Percentiles rank a stretch among this genome's conserved stretches.
phyloP scores from a whole-genome alignment of 306 rosid species.

The Vicia sativa region DNA sequence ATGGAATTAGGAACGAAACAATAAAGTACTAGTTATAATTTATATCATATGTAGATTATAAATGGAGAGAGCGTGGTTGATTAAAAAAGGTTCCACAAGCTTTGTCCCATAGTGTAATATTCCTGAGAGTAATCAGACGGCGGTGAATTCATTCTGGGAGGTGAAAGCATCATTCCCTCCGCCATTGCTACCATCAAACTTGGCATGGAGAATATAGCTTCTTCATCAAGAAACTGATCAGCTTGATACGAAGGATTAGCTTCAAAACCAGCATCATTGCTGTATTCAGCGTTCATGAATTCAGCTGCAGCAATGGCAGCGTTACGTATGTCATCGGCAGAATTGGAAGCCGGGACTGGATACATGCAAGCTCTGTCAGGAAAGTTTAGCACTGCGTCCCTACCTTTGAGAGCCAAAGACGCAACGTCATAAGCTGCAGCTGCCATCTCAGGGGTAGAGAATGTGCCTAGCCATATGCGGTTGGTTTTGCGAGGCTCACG shows the following conservation, averaged over 20 bases:
- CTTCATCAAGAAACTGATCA: constrained; percentile 71
- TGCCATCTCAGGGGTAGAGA: constrained; percentile 76
- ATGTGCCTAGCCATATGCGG: constrained; percentile 93
- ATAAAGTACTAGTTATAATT: background rate
- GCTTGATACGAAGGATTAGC: background rate
- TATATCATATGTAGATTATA: background rate
- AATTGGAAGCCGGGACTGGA: constrained; percentile 62
- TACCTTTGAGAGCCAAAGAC: constrained; percentile 69
- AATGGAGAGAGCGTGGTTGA: background rate
- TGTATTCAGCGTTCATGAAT: constrained; percentile 16
- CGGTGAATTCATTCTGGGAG: constrained; percentile 70
- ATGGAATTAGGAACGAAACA: background rate
- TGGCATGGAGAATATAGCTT: constrained; percentile 84
- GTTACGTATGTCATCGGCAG: constrained; percentile 61
- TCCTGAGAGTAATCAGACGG: constrained; percentile 48
- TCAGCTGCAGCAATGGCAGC: constrained; percentile 72
- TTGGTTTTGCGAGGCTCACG: constrained; percentile 82
- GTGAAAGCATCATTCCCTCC: constrained; percentile 86
- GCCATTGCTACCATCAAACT: constrained; percentile 85
- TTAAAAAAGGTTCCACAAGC: constrained; percentile 63
- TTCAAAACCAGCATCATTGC: background rate
- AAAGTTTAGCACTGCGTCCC: constrained; percentile 63
- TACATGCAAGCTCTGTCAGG: constrained; percentile 44
- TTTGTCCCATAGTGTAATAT: constrained; percentile 44
- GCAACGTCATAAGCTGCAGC: constrained; percentile 95